These are phyloP conservation scores for Russula vinacea DNA, from an alignment of 768 basidiomycete species.

Conservation along the genomic window DNA sequence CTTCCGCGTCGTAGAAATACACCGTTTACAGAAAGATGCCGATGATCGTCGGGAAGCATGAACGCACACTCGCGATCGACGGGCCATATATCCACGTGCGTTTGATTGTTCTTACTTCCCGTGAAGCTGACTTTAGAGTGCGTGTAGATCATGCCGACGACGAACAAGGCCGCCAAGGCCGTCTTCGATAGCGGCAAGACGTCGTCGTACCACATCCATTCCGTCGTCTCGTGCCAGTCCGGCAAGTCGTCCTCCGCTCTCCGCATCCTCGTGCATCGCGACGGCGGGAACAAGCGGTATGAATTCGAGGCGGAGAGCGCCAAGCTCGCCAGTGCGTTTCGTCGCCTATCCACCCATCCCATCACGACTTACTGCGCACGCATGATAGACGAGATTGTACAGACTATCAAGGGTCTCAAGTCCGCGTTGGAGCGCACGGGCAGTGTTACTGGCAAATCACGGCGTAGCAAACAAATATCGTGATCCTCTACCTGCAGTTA, in stretches of 20 bases:
- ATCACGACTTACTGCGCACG: background rate
- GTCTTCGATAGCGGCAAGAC: conserved; percentile 91
- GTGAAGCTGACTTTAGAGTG: background rate
- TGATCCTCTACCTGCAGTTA: background rate
- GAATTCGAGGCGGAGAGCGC: conserved; percentile 95
- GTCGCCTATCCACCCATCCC: background rate
- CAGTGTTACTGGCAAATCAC: conserved; percentile 53
- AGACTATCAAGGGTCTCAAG: conserved; percentile 65
- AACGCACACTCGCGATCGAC: conserved; percentile 89
- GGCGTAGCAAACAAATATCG: conserved; percentile 53
- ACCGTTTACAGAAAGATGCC: conserved; percentile 92
- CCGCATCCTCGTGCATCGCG: conserved; percentile 79
- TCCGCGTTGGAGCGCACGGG: conserved; percentile 59
- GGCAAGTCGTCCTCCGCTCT: conserved; percentile 77
- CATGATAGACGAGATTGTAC: conserved; percentile 67
- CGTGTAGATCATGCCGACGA: conserved; percentile 79
- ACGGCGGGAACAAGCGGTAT: conserved; percentile 80
- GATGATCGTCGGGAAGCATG: conserved; percentile 87
- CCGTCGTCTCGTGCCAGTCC: conserved; percentile 78
- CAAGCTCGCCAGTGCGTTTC: conserved; percentile 65
- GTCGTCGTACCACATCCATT: conserved; percentile 87
- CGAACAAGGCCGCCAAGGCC: conserved; percentile 63
- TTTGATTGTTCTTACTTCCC: conserved; percentile 9
- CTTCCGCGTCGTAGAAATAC: conserved; percentile 63
- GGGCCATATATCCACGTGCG: conserved; percentile 88